Percentiles rank a stretch among this genome's conserved stretches.
Evolutionary conservation across 2,329 filamentous ascomycete genomes (phyloP).

Genomic region (Akanthomyces uredinophilus): DNA sequence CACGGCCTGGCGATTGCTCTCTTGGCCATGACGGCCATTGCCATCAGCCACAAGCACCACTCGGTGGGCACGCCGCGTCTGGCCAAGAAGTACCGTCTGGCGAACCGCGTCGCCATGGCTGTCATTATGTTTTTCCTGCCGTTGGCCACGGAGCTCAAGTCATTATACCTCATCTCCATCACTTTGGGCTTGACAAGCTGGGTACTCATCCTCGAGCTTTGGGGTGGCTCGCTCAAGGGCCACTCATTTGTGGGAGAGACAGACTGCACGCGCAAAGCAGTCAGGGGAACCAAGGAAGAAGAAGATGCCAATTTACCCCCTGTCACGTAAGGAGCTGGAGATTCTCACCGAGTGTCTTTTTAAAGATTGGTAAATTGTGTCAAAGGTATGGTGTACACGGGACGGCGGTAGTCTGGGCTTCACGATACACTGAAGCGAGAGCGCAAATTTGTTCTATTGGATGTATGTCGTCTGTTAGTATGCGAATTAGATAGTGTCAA

Average conservation of each 20-base stretch:
- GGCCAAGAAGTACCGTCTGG: constrained; percentile 45
- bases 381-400: not conserved
- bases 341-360: no score
- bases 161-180: constrained; percentile 40
- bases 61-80: constrained; percentile 43
- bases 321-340: not conserved
- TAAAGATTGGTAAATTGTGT: not conserved
- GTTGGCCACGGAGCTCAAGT: constrained; percentile 40
- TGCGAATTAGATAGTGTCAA: no score
- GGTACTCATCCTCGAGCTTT: constrained; percentile 45
- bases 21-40: constrained; percentile 49
- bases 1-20: constrained; percentile 54
- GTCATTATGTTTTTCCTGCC: constrained; percentile 52
- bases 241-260: constrained; percentile 31
- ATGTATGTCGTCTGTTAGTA: no score
- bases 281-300: not conserved
- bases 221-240: constrained; percentile 41
- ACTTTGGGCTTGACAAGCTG: constrained; percentile 40
- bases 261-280: not conserved
- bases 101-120: constrained; percentile 44
- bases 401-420: no score
- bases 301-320: not conserved
- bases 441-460: no score
- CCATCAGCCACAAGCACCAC: constrained; percentile 52
- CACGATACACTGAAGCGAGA: no score